Conservation (phyloP, 768 basidiomycete genomes). For the Tephrocybe sp. region DNA sequence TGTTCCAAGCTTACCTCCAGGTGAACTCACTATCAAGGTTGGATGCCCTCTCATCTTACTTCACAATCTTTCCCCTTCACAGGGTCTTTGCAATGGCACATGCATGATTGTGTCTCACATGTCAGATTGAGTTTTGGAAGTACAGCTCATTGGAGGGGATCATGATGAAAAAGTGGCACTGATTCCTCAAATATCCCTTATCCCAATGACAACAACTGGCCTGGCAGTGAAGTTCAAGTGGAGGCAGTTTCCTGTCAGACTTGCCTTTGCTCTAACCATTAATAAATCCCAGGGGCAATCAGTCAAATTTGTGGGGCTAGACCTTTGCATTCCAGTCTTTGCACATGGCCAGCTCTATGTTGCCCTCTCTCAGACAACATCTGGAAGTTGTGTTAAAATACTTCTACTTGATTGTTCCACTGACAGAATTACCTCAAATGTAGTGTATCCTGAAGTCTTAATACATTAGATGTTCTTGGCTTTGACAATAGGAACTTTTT, state of each 20-base stretch:
- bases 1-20: neutral
- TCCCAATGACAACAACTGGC: neutral
- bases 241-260: conserved; percentile 30
- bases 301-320: conserved; percentile 30
- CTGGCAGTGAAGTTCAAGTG: conserved; percentile 23
- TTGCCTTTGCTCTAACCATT: conserved; percentile 39
- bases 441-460: conserved; percentile 30
- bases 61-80: neutral
- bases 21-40: neutral
- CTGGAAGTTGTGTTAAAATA: conserved; percentile 22
- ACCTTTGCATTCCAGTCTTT: conserved; percentile 31
- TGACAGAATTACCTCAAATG: conserved; percentile 19
- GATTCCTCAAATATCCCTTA: neutral
- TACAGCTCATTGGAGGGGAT: neutral
- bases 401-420: conserved; percentile 19
- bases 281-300: conserved; percentile 43
- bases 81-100: conserved; percentile 2
- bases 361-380: conserved; percentile 31
- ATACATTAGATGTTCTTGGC: too few relatives aligned
- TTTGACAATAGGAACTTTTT: too few relatives aligned
- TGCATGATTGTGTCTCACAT: neutral
- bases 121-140: neutral
- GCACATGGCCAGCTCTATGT: conserved; percentile 41
- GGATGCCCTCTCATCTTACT: conserved; percentile 3
- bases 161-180: neutral